Evolutionary conservation across 257 asterid genomes (phyloP), one percentile per base, ranked within the genome.

Genomic region (Echium plantagineum): DNA sequence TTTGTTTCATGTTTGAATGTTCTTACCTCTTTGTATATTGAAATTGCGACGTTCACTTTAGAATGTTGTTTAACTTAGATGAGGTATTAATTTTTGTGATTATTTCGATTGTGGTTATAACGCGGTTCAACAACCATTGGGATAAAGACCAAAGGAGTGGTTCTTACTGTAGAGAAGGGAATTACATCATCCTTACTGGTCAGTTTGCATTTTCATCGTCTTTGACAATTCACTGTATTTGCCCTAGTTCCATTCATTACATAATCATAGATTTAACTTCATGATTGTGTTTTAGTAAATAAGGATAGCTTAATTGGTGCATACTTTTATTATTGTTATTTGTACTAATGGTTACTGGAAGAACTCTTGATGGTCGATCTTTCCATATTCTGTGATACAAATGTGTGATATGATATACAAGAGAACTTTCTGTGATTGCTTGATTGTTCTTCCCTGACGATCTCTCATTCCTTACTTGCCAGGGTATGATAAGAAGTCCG

Each of bases 81-180:
- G 9, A 55, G 57, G 4, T 52, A 55, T 19, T 64, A 38, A 51
- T 60, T 68, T 19, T 21, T 57, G n/a, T 7, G 9, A 35, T 35
- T 8, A 35, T 63, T 32, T 30, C 26, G 19, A 13, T 53, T 55
- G 9, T 48, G 57, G 15, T 68, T 65, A n/a, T 74, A 89, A 95
- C 46, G 84, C 82, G 97, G 97, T 53, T 89, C 95, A 16, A 89
- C 95, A 59, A 95, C 97, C 13, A 86, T 89, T 70, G 97, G 94
- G 35, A 12, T 89, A 55, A 89, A 89, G 81, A 86, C 97, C 21
- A 89, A 84, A 76, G 94, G 97, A 31, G 97, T 89, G 26, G 94
- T 89, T 71, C 94, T 89, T 64, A 93, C 94, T 56, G 97, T 86
- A 38, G 95, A 86, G 80, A 86, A 89, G 86, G 85, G 95, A 26